Evolutionary conservation across 768 basidiomycete species (phyloP).

Genomic region (Gymnopilus dilepis): DNA sequence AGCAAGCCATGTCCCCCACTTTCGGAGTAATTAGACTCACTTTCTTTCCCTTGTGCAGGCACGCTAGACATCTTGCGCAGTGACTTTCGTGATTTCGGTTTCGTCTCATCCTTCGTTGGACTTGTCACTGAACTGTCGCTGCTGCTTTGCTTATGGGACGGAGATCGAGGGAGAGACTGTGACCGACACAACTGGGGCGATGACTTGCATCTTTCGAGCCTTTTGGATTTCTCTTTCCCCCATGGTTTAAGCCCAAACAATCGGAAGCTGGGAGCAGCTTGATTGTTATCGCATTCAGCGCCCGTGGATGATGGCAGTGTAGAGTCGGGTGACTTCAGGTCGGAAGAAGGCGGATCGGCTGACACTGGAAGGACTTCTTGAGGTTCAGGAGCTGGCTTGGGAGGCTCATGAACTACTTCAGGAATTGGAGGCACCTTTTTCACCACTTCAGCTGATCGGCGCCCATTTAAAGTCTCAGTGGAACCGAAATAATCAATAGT

Average conservation of each 20-base stretch:
- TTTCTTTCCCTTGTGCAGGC: constrained; percentile 19
- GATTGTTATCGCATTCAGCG: constrained; percentile 12
- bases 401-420: not conserved
- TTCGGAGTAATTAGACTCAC: not conserved
- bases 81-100: constrained; percentile 15
- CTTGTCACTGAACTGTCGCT: constrained; percentile 14
- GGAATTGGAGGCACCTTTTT: constrained; percentile 13
- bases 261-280: constrained; percentile 24
- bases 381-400: not conserved
- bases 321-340: constrained; percentile 13
- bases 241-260: constrained; percentile 31
- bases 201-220: constrained; percentile 28
- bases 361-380: not conserved
- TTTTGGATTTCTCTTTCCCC: constrained; percentile 31
- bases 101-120: constrained; percentile 20
- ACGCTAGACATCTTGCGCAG: constrained; percentile 28
- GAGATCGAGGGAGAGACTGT: not conserved
- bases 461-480: constrained; percentile 17
- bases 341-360: not conserved
- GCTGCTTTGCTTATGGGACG: constrained; percentile 14
- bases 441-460: constrained; percentile 4
- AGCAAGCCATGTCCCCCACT: not conserved
- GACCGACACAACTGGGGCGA: constrained; percentile 33
- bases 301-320: constrained; percentile 4
- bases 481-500: constrained; percentile 31